Evolutionary conservation across 1,284 basidiomycete species (phyloP).

Genomic region (Meira miltonrushii): DNA sequence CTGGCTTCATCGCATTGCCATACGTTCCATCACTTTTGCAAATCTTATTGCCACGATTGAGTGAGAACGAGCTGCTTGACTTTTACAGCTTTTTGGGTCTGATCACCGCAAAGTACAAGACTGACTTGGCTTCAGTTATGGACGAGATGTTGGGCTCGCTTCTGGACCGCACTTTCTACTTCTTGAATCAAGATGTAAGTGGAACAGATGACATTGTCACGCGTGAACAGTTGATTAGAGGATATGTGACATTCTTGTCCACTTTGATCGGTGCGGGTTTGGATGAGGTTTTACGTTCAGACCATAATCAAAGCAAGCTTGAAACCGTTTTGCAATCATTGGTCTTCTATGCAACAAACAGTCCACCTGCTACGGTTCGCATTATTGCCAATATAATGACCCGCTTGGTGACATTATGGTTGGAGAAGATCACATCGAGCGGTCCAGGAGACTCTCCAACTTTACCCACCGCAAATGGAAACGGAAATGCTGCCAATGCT

Average conservation of each 20-base stretch:
- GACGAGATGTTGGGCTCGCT: conserved; percentile 86
- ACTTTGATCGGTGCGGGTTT: conserved; percentile 75
- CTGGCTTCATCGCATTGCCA: conserved; percentile 68
- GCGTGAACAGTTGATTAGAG: conserved; percentile 80
- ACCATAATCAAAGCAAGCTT: conserved; percentile 75
- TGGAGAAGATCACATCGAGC: conserved; percentile 48
- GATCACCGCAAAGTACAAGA: conserved; percentile 86
- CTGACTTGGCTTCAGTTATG: conserved; percentile 74
- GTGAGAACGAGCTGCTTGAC: conserved; percentile 85
- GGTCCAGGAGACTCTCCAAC: conserved; percentile 17
- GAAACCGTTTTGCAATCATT: conserved; percentile 68
- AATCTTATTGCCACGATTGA: conserved; percentile 82
- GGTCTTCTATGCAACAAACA: conserved; percentile 55
- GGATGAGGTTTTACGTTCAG: conserved; percentile 77
- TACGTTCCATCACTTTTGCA: conserved; percentile 81
- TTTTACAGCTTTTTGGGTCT: conserved; percentile 91
- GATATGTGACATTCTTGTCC: conserved; percentile 80
- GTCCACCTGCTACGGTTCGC: conserved; percentile 62
- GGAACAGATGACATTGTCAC: conserved; percentile 86
- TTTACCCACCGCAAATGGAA: conserved; percentile 54
- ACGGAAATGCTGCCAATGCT: conserved; percentile 26
- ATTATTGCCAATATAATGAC: conserved; percentile 71
- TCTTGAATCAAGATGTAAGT: conserved; percentile 74
- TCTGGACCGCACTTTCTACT: conserved; percentile 71
- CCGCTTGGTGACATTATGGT: conserved; percentile 70